Conservation (phyloP, 257 asterid species). For the Solanum piurae region DNA sequence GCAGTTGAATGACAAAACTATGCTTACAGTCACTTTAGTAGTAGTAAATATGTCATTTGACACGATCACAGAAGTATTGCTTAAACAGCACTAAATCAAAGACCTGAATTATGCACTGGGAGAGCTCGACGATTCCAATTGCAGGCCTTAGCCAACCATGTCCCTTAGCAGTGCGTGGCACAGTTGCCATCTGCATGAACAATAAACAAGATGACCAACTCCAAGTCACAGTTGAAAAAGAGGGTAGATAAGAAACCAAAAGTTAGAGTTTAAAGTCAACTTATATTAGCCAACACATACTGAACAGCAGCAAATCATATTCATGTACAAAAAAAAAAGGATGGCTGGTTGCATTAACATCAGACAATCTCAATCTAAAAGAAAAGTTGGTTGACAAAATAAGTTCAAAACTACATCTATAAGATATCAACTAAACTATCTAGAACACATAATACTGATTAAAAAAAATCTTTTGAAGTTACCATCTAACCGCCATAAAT, state of each 20-base stretch:
- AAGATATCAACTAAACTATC: background rate
- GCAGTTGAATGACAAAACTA: background rate
- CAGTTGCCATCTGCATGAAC: constrained; percentile 57
- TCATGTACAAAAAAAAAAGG: background rate
- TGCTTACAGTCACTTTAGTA: background rate
- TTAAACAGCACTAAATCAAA: background rate
- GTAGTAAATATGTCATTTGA: background rate
- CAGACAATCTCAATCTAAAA: background rate
- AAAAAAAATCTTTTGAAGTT: background rate
- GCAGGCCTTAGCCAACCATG: constrained; percentile 96
- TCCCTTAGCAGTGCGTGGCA: constrained; percentile 70
- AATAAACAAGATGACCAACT: background rate
- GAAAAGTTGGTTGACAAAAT: background rate
- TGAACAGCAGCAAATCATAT: background rate
- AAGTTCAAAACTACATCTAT: background rate
- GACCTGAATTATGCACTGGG: constrained; percentile 89
- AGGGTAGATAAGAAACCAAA: background rate
- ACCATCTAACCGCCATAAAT: background rate
- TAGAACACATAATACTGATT: background rate
- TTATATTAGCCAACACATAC: background rate
- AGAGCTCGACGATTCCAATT: constrained; percentile 71
- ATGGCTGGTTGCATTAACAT: background rate
- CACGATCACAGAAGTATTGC: background rate
- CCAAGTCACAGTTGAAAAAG: background rate
- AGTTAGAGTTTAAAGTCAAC: background rate